Base-by-base conservation (phyloP, 352 stramenopile genomes). In the Globisporangium lucens region DNA sequence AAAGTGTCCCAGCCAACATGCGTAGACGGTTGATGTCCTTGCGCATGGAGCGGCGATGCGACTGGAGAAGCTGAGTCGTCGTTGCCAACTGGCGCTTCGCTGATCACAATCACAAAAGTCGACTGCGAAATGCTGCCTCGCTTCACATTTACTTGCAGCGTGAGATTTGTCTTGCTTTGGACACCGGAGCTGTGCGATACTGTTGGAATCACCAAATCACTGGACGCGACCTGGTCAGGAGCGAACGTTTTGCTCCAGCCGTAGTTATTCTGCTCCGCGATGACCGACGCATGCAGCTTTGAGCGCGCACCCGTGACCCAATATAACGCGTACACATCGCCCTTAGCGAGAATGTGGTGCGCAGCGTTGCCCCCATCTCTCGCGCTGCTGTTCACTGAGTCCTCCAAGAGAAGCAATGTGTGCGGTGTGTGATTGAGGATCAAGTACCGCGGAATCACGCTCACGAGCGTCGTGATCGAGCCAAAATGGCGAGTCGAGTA, bases 401-500 rank as follows among this genome's bases (percentile, higher is more conserved):
- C 79, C 70, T 94, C 85, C 8, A 90, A 66, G 46, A 95, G 62
- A 22, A 95, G 59, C 20, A 95, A 57, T 2, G 87, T 95, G 69
- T 90, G 70, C 6, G 75, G 66, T 30, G 85, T 83, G 53, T 73
- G 78, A 47, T 95, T 95, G 10, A 93, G 65, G 1, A 95, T 55
- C 30, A 95, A 56, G 60, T 94, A 95, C 20, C 88, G 83, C 29
- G 88, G 88, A 56, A 93, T 91, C 46, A 95, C 75, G 61, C 84
- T 95, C 51, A 95, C 82, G 35, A 95, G 75, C 8, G 86, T 95
- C 58, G 88, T 94, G 43, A 95, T 79, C 0, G 86, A 90, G 9
- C 88, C 83, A 53, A 95, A 95, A 69, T 95, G 86, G 2, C 83
- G 75, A 8, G 86, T 95, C 10, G 84, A 75, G 56, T 93, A 93